Conservation (phyloP, 169 alveolate genomes). For the Cryptosporidium andersoni region DNA sequence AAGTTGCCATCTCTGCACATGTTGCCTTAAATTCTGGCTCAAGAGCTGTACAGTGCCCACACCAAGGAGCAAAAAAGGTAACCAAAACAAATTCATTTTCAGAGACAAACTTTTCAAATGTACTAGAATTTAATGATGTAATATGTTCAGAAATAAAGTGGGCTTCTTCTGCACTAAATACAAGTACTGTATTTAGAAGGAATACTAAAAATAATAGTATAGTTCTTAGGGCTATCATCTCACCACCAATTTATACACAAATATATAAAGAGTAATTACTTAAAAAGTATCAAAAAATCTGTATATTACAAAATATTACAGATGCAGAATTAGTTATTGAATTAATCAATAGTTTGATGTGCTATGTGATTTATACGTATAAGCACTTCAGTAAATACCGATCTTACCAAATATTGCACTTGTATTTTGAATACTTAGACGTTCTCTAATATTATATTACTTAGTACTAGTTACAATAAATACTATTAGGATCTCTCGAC, state of each 20-base stretch:
- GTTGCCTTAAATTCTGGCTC: constrained; percentile 90
- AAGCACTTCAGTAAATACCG: too few species aligned
- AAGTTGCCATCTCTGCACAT: constrained; percentile 80
- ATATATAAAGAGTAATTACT: background rate
- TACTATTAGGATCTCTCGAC: too few species aligned
- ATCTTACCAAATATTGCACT: too few species aligned
- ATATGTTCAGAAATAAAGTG: constrained; percentile 65
- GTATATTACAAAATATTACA: too few species aligned
- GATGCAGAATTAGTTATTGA: too few species aligned
- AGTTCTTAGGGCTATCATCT: constrained; percentile 7
- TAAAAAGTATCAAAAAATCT: too few species aligned
- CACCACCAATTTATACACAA: constrained; percentile 24
- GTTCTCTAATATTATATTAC: too few species aligned
- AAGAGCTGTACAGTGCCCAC: constrained; percentile 91
- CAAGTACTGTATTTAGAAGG: constrained; percentile 8
- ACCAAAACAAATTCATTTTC: constrained; percentile 82
- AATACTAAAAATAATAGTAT: constrained; percentile 30
- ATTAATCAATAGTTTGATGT: too few species aligned
- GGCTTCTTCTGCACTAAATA: constrained; percentile 53
- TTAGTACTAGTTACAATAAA: too few species aligned
- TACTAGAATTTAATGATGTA: constrained; percentile 77
- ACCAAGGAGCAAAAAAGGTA: constrained; percentile 94
- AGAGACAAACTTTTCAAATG: constrained; percentile 83
- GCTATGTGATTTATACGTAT: too few species aligned
- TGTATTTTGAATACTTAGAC: too few species aligned